Base-by-base conservation (phyloP, 1,139 yeast species). In the Debaryomyces singareniensis region DNA sequence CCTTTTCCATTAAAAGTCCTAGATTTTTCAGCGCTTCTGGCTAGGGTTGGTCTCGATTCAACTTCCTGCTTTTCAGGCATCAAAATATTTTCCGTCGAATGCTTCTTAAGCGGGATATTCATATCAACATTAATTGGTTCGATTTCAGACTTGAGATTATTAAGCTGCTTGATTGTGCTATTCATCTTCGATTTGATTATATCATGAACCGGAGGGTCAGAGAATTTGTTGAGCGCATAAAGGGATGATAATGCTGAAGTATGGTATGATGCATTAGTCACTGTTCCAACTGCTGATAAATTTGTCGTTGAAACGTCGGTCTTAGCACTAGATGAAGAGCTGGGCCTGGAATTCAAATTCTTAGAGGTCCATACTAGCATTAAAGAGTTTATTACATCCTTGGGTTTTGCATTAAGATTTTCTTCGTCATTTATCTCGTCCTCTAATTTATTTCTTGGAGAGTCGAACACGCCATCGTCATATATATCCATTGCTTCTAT, bases 401-500 rank as follows among this genome's bases (percentile, higher is more conserved):
- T 7, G n/a, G 21, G 21, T 18, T 18, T 18, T 7, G 21, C 7
- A 18, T 7, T 7, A 7, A 9, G 14, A 9, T 13, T 23, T 12
- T 23, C 25, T 23, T 23, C 14, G 14, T 10, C 14, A 18, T 18
- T n/a, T n/a, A 9, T 18, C 13, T 13, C 14, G 7, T n/a, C 13
- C 11, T 23, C 9, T 9, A 7, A 7, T 7, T 23, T 23, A 9
- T 12, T 9, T 9, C 13, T 9, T 7, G 25, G 7, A 9, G 25
- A 23, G 11, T 23, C 25, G 48, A 80, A 80, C 1, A 72, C 55
- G 13, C 57, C 61, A 4, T 59, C 52, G 46, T 89, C 96, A 44
- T 84, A 65, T n/a, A 36, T 38, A 25, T 73, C 71, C 82, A 81
- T 81, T 11, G 72, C 59, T 22, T 70, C 75, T 1, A 61, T 40